phyloP scores from a whole-genome alignment of 306 rosid genomes.

The Crotalaria pallida region DNA sequence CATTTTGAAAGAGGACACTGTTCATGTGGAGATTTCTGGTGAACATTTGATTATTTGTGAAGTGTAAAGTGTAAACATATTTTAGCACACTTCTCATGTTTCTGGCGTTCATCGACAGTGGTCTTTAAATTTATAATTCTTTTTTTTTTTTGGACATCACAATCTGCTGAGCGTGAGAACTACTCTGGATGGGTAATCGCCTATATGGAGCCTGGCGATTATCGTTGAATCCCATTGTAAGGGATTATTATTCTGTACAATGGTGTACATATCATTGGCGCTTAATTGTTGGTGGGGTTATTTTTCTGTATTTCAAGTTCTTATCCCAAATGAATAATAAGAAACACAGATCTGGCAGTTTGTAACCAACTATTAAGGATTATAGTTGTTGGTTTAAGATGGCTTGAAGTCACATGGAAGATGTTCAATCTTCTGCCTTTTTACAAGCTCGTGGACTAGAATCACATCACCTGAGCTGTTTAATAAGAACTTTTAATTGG shows the following conservation, averaged over 20 bases:
- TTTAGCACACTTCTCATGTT: background rate
- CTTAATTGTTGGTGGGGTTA: no score
- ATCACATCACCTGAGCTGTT: background rate
- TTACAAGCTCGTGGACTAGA: background rate
- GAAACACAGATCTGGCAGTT: no score
- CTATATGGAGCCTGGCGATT: background rate
- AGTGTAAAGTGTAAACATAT: background rate
- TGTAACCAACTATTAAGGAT: background rate
- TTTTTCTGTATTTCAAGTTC: no score
- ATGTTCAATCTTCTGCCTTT: background rate
- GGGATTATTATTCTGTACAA: no score
- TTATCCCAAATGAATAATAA: no score
- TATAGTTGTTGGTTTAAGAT: background rate
- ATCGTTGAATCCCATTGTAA: no score
- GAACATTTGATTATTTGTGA: constrained; percentile 16
- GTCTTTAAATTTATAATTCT: background rate
- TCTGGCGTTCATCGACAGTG: background rate
- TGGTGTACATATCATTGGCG: no score
- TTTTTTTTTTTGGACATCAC: background rate
- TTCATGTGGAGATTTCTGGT: constrained; percentile 82
- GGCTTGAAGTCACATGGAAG: background rate
- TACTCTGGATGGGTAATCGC: background rate
- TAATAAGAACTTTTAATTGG: background rate
- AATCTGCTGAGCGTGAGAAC: background rate
- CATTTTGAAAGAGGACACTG: constrained; percentile 57